These are phyloP conservation scores for Moringa oleifera DNA, from an alignment of 345 rosid species.

Conservation along the genomic window DNA sequence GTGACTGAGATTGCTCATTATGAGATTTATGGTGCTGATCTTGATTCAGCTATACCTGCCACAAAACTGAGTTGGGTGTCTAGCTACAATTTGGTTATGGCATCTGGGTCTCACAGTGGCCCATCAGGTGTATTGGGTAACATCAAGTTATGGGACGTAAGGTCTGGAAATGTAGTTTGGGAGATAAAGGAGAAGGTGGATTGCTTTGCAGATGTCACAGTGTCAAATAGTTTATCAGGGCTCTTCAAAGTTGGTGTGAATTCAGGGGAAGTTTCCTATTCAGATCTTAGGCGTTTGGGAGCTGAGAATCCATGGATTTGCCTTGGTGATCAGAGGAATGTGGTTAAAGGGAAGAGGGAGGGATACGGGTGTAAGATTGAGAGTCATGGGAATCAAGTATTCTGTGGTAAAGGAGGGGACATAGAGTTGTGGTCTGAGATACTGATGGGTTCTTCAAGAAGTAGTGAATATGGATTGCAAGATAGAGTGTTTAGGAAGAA, in stretches of 20 bases:
- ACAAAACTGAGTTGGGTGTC: conserved; percentile 74
- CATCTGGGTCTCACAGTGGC: conserved; percentile 87
- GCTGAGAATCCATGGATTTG: conserved; percentile 51
- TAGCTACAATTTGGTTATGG: conserved; percentile 57
- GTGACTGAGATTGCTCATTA: conserved; percentile 64
- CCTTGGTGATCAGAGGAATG: conserved; percentile 53
- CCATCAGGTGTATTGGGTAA: conserved; percentile 72
- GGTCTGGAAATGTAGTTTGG: conserved; percentile 65
- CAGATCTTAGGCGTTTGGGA: conserved; percentile 65
- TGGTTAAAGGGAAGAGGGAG: conserved; percentile 61
- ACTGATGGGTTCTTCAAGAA: conserved; percentile 32
- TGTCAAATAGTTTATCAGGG: conserved; percentile 59
- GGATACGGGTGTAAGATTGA: conserved; percentile 75
- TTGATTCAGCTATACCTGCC: conserved; percentile 77
- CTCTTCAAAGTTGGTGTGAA: conserved; percentile 71
- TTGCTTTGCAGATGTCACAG: conserved; percentile 79
- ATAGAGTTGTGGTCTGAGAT: conserved; percentile 88
- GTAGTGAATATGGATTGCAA: conserved; percentile 31
- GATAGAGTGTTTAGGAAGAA: conserved; percentile 72
- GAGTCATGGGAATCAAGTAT: conserved; percentile 75
- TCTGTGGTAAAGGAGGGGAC: conserved; percentile 60
- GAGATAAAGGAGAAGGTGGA: conserved; percentile 73
- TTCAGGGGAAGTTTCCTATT: conserved; percentile 62
- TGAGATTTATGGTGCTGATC: conserved; percentile 71
- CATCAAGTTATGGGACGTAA: conserved; percentile 72